phyloP scores from a whole-genome alignment of 768 basidiomycete genomes.

The Pleurotus cornucopiae region DNA sequence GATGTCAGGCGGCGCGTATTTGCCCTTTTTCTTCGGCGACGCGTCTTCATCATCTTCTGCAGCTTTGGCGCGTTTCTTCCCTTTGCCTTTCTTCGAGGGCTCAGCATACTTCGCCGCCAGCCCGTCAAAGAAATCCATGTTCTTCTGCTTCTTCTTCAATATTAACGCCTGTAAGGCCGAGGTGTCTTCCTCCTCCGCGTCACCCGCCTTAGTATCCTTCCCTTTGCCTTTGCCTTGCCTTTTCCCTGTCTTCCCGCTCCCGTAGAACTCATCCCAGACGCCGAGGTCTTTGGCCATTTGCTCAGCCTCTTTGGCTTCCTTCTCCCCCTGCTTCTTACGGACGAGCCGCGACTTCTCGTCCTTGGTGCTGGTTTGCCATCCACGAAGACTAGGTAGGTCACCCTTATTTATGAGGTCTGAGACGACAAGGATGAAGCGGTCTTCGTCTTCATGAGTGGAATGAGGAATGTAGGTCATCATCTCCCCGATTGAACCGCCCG shows the following conservation, averaged over 20 bases:
- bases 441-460: slow-evolving; percentile 79
- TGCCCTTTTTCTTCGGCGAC: slow-evolving; percentile 49
- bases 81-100: slow-evolving; percentile 44
- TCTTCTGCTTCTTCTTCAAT: slow-evolving; percentile 63
- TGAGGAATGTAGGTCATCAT: slow-evolving; percentile 89
- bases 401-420: slow-evolving; percentile 61
- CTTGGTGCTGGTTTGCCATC: slow-evolving; percentile 69
- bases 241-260: slow-evolving; percentile 62
- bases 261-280: slow-evolving; percentile 93
- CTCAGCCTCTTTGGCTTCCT: slow-evolving; percentile 85
- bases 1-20: slow-evolving; percentile 47
- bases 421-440: slow-evolving; percentile 71
- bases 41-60: slow-evolving; percentile 33
- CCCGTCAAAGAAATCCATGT: slow-evolving; percentile 70
- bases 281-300: slow-evolving; percentile 80
- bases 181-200: slow-evolving; percentile 53
- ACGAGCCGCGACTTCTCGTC: slow-evolving; percentile 78
- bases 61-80: slow-evolving; percentile 50
- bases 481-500: slow-evolving; percentile 68
- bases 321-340: slow-evolving; percentile 67
- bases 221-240: slow-evolving; percentile 52
- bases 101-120: slow-evolving; percentile 73
- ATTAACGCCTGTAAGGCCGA: slow-evolving; percentile 80
- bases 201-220: slow-evolving; percentile 32
- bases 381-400: slow-evolving; percentile 46